These are phyloP conservation scores for Mortierella sp. DNA, from an alignment of 371 early-diverging fungal genomes.

Conservation along the genomic window DNA sequence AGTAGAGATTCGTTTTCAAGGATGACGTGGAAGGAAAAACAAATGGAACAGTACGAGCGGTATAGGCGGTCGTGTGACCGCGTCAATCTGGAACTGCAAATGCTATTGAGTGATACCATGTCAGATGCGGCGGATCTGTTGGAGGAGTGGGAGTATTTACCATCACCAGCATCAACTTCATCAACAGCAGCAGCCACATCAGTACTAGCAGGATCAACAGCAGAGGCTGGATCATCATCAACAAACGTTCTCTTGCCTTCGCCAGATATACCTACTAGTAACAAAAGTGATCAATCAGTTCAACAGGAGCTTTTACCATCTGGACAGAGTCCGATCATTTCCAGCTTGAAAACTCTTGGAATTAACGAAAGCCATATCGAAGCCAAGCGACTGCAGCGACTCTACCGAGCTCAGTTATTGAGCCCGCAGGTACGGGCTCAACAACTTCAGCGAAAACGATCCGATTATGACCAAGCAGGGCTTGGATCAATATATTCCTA, in stretches of 20 bases:
- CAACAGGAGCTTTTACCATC: not conserved
- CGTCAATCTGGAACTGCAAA: constrained; percentile 44
- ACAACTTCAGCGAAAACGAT: not conserved
- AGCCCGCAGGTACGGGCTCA: constrained; percentile 24
- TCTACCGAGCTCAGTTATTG: constrained; percentile 26
- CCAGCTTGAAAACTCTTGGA: not conserved
- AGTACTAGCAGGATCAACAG: not conserved
- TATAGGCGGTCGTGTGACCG: constrained; percentile 49
- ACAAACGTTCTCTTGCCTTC: not conserved
- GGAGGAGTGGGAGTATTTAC: constrained; percentile 3
- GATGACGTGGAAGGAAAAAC: constrained; percentile 54
- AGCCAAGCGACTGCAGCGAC: constrained; percentile 26
- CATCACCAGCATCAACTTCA: not conserved
- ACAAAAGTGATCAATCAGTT: not conserved
- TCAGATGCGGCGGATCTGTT: constrained; percentile 7
- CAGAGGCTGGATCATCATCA: not conserved
- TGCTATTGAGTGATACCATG: constrained; percentile 34
- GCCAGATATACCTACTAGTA: not conserved
- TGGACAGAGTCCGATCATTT: not conserved
- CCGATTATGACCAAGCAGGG: not conserved
- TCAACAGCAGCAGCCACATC: not conserved
- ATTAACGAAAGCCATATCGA: constrained; percentile 5
- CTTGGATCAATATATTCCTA: not conserved
- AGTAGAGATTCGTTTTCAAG: constrained; percentile 26
- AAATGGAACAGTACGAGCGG: constrained; percentile 53